phyloP scores from a whole-genome alignment of 2,329 filamentous ascomycete species.

The Verticillium tricorpus region DNA sequence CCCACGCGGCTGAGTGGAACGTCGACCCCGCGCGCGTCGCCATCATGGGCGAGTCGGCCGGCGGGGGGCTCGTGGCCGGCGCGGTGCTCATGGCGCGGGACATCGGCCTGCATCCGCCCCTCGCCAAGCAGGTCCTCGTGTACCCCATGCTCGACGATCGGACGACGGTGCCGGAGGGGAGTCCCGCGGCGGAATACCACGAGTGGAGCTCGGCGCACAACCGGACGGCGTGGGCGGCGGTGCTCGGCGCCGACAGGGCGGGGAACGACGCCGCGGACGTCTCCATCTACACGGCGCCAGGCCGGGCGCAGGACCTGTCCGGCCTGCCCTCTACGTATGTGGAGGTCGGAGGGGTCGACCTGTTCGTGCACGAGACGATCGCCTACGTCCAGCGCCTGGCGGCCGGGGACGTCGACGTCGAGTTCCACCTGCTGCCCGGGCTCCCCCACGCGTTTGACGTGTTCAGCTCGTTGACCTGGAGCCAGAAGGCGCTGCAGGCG shows the following conservation, averaged over 20 bases:
- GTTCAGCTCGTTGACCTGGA: constrained; percentile 15
- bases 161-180: constrained; percentile 3
- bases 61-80: constrained; percentile 16
- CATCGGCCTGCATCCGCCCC: constrained; percentile 13
- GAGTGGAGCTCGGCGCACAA: constrained; percentile 2
- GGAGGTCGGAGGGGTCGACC: constrained; percentile 30
- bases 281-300: constrained; percentile 16
- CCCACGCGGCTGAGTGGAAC: constrained; percentile 16
- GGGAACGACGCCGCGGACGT: constrained; percentile 5
- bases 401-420: constrained; percentile 25
- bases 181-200: neutral
- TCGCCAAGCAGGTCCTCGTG: constrained; percentile 26
- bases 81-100: constrained; percentile 34
- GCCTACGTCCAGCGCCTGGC: constrained; percentile 25
- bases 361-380: constrained; percentile 28
- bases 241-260: neutral
- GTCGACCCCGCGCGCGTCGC: constrained; percentile 15
- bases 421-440: constrained; percentile 34
- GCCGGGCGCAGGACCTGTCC: constrained; percentile 13
- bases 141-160: constrained; percentile 30
- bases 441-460: constrained; percentile 24
- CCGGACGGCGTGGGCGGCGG: constrained; percentile 1
- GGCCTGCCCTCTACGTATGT: constrained; percentile 31
- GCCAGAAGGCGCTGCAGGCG: constrained; percentile 16
- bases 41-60: constrained; percentile 17